Evolutionary conservation across 345 rosid species (phyloP).

Genomic region (Linum usitatissimum): DNA sequence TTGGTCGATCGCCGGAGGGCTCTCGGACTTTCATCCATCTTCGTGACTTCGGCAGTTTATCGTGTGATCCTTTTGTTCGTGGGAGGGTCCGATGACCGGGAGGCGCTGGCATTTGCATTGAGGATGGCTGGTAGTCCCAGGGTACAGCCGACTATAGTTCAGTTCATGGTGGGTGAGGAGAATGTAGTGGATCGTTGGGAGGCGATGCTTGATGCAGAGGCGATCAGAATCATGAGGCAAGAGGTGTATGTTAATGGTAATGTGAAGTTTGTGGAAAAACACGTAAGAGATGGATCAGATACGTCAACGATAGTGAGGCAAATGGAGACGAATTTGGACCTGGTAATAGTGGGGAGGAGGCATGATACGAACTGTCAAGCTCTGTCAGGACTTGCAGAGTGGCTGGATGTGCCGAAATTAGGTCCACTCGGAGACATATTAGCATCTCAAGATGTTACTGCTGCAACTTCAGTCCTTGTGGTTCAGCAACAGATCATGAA

Average conservation of each 20-base stretch:
- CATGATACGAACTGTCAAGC: constrained; percentile 4
- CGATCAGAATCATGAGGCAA: constrained; percentile 8
- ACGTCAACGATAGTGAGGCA: constrained; percentile 7
- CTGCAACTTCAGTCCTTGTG: constrained; percentile 9
- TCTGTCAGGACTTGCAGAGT: constrained; percentile 9
- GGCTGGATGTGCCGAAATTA: constrained; percentile 21
- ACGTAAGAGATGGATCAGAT: constrained; percentile 10
- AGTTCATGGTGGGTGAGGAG: neutral
- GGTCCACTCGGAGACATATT: constrained; percentile 20
- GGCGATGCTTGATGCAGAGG: constrained; percentile 11
- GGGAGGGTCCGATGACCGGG: constrained; percentile 23
- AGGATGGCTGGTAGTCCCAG: constrained; percentile 18
- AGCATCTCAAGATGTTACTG: constrained; percentile 13
- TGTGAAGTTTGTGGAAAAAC: neutral
- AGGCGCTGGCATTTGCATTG: constrained; percentile 21
- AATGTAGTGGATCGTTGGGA: constrained; percentile 11
- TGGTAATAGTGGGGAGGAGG: constrained; percentile 19
- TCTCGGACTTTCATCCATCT: constrained; percentile 12
- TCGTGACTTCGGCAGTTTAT: neutral
- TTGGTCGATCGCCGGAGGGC: constrained; percentile 16
- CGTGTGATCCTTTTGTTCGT: constrained; percentile 9
- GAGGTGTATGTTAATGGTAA: neutral
- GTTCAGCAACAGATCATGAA: constrained; percentile 16
- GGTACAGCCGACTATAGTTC: constrained; percentile 12
- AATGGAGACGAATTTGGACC: constrained; percentile 4